Evolutionary conservation across 2,329 filamentous ascomycete species (phyloP).

Genomic region (Intubia oerlemansii): DNA sequence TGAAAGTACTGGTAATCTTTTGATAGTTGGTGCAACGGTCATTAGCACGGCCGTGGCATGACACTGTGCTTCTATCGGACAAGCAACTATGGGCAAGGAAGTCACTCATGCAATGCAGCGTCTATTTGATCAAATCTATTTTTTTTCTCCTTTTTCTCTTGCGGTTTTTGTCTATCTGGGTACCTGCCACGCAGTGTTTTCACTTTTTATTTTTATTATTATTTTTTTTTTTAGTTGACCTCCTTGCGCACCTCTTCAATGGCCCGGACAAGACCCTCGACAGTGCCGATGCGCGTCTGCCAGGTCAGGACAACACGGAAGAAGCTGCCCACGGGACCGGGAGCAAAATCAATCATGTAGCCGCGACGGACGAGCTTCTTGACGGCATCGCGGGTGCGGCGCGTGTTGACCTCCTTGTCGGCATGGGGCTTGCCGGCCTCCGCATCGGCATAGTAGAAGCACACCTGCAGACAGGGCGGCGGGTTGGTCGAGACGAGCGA

Average conservation of each 20-base stretch:
- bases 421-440: constrained; percentile 28
- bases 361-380: constrained; percentile 25
- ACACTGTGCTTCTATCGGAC: too few relatives aligned
- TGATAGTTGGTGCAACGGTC: too few relatives aligned
- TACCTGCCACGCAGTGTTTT: too few relatives aligned
- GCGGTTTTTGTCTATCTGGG: too few relatives aligned
- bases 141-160: too few relatives aligned
- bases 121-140: too few relatives aligned
- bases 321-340: constrained; percentile 31
- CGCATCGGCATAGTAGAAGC: constrained; percentile 56
- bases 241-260: constrained; percentile 22
- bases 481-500: constrained; percentile 53
- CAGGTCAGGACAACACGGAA: constrained; percentile 38
- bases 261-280: constrained; percentile 30
- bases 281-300: constrained; percentile 28
- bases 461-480: constrained; percentile 79
- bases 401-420: constrained; percentile 23
- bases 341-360: constrained; percentile 42
- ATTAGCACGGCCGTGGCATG: too few relatives aligned
- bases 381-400: constrained; percentile 26
- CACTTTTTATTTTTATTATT: too few relatives aligned
- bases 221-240: background rate
- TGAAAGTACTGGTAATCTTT: too few relatives aligned
- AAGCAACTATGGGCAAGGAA: too few relatives aligned
- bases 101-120: too few relatives aligned